Base-by-base conservation (phyloP, 768 basidiomycete genomes). In the Thelephora ganbajun region DNA sequence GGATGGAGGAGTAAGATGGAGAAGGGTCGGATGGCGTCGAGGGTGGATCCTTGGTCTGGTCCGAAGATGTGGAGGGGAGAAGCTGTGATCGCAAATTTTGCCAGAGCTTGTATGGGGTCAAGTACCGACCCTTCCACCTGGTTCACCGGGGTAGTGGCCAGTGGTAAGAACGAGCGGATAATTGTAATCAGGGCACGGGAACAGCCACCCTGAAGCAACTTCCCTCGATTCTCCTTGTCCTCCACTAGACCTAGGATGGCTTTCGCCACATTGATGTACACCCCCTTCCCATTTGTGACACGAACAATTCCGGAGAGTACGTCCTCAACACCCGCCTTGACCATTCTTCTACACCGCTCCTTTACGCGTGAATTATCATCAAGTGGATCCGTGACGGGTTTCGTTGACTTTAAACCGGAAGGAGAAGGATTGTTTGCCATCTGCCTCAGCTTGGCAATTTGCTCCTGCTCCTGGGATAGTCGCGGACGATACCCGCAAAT, bases 21-120 rank as follows among this genome's bases (percentile, higher is more conserved):
- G 44, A 98, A 69, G 0, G 92, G 92, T 2, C 81, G 74, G 48
- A 96, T 78, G n/a, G 79, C 79, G 59, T 97, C 89, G 57, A 82
- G 77, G 30, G 84, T 70, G 2, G 77, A 79, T 5, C 80, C 77
- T 35, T 79, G 72, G 50, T 86, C 76, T 6, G 92, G 85, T 1
- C 93, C 93, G 64, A 96, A 93, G 26, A 97, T 85, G 51, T 89
- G 83, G 0, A 87, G 63, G 0, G 96, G 96, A 9, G 91, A 80
- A 2, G 91, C 73, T 1, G 94, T 97, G 56, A 98, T 98, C 41
- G 88, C 69, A 22, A 99, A 78, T 59, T 97, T 96, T 13, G 92
- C 88, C 22, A 96, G 67, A 2, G 91, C 92, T 61, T 98, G 94
- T 22, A 88, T 76, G 1, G 90, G 71, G 14, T 74, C 67, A 11